phyloP scores from a whole-genome alignment of 345 rosid species.

The Acer negundo region DNA sequence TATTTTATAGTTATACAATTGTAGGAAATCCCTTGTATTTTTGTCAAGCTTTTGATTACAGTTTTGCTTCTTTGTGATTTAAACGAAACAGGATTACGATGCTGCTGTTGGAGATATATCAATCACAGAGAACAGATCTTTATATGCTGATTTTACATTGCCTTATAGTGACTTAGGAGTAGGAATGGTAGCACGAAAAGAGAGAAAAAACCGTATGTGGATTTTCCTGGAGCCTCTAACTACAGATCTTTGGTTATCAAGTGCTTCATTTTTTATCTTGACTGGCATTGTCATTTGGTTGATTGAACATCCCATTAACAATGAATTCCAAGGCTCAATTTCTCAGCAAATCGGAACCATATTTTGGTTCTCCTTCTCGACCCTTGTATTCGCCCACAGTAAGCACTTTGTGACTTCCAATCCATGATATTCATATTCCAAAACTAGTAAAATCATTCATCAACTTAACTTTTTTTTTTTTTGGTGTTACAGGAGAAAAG shows the following conservation, averaged over 20 bases:
- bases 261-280: slow-evolving; percentile 15
- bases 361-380: slow-evolving; percentile 43
- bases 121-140: slow-evolving; percentile 40
- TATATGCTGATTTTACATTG: slow-evolving; percentile 45
- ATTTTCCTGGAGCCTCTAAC: slow-evolving; percentile 32
- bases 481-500: neutral
- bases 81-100: slow-evolving; percentile 37
- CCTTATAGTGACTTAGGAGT: slow-evolving; percentile 36
- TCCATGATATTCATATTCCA: neutral
- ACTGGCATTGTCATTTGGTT: slow-evolving; percentile 33
- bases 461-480: too few relatives aligned
- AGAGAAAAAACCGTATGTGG: slow-evolving; percentile 14
- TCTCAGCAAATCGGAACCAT: slow-evolving; percentile 32
- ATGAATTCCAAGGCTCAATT: slow-evolving; percentile 36
- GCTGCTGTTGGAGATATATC: slow-evolving; percentile 51
- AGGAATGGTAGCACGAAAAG: slow-evolving; percentile 22
- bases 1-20: neutral
- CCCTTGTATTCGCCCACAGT: slow-evolving; percentile 36
- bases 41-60: too few relatives aligned
- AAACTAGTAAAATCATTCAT: too few relatives aligned
- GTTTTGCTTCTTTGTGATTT: too few relatives aligned
- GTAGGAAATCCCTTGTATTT: too few relatives aligned
- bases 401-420: neutral
- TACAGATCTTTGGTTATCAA: slow-evolving; percentile 26
- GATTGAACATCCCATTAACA: slow-evolving; percentile 34